Conservation (phyloP, 163 green algal genomes). For the Scenedesmus sp. region DNA sequence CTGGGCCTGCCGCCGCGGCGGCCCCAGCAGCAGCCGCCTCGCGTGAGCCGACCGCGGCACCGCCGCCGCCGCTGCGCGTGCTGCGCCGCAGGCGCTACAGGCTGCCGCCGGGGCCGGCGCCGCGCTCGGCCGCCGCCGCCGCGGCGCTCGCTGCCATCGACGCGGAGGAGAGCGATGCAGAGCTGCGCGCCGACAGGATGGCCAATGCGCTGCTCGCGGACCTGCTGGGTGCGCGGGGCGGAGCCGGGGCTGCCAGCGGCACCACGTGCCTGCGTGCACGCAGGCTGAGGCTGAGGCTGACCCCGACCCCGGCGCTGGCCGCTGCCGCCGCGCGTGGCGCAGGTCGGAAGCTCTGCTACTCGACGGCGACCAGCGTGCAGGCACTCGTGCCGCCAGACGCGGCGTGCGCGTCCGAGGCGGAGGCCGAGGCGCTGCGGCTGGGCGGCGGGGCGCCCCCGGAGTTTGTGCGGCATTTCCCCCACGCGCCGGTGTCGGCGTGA, state of each 20-base stretch:
- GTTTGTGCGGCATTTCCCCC: slow-evolving; percentile 27
- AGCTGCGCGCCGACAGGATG: slow-evolving; percentile 37
- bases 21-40: neutral
- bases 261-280: neutral
- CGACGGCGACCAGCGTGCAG: slow-evolving; percentile 3
- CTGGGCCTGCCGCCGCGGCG: neutral
- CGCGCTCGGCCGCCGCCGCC: slow-evolving; percentile 17
- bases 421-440: no score
- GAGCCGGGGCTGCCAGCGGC: neutral
- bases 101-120: slow-evolving; percentile 8
- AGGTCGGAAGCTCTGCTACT: slow-evolving; percentile 32
- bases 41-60: no score
- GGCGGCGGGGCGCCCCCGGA: no score
- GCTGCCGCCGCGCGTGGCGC: neutral
- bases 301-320: neutral
- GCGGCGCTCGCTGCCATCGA: slow-evolving; percentile 17
- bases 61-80: no score
- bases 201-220: slow-evolving; percentile 20
- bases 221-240: neutral
- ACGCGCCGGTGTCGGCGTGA: slow-evolving; percentile 12
- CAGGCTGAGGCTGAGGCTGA: neutral
- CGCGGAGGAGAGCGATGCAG: slow-evolving; percentile 3
- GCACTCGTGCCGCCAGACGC: neutral
- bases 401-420: neutral
- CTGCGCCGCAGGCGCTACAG: slow-evolving; percentile 22